Evolutionary conservation across 352 stramenopile species (phyloP), one percentile per base, ranked within the genome.

Genomic region (Globisporangium mamillatum): DNA sequence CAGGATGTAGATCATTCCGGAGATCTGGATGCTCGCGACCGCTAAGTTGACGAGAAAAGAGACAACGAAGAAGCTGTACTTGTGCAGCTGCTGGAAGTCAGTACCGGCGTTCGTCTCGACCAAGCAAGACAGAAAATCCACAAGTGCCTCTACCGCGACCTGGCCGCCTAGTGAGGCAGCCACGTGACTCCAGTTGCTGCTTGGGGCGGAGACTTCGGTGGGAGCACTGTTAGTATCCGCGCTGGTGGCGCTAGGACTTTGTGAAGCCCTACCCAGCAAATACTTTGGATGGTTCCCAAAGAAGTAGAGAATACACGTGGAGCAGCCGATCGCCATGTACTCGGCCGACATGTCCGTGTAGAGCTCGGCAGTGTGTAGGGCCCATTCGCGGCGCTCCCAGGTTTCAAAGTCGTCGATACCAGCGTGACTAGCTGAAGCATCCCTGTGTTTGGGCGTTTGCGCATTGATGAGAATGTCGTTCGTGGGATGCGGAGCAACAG

Each of bases 291-390:
- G 71, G 46, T 74, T n/a, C 5, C 41, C 41, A 50, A 50, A 56
- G 50, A 56, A 56, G 22, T 32, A 56, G 50, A 56, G 50, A 10
- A 56, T 56, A 3, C n/a, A 56, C 22, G n/a, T 56, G 9, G 22
- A 56, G 50, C 50, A 56, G 9, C 50, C 22, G 22, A 56, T 56
- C 10, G 50, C 50, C n/a, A 56, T 56, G 50, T 56, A 56, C 22
- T 56, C 50, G 50, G 75, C 73, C 22, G 73, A 75, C 76, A 84
- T 84, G 56, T 87, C 75, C 18, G 75, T 75, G 24, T 57, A 36
- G 34, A 57, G 4, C 29, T 68, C 53, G 2, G 63, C 53, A 8
- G 36, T 48, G 38, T 79, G 66, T 0, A 74, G 53, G n/a, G 70
- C 62, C 4, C 53, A 18, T 9, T 29, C 8, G 4, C 55, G 36